Base-by-base conservation (phyloP, 1,284 basidiomycete genomes). In the Pascua guehoae region DNA sequence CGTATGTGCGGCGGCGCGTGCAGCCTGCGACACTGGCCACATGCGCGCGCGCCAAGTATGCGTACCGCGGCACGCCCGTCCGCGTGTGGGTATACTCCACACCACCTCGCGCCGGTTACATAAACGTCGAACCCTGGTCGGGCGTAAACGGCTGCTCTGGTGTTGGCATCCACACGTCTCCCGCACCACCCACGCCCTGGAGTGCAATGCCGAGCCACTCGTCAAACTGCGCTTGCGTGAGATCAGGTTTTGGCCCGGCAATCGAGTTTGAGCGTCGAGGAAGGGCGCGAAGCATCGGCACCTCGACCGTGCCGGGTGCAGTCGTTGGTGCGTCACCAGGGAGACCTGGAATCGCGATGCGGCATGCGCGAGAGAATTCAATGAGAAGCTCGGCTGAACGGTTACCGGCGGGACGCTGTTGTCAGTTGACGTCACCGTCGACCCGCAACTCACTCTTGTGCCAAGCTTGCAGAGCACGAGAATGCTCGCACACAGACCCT, bases 251-350 rank as follows among this genome's bases (percentile, higher is more conserved):
- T 17, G 39, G 41, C 15, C 41, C 49, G 11, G 41, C 45, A 15
- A 32, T 42, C 12, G 47, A 40, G 15, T 59, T 57, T 9, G 54
- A 36, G 37, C 58, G 52, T 15, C 67, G 59, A 11, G 66, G 66
- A 37, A 70, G 53, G 1, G 65, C 60, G 12, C 64, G 63, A 17
- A 70, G 61, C 66, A 70, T 68, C 0, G 68, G 68, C n/a, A 70
- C 66, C 32, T 68, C 66, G 53, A 68, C 63, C 8, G 54, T 51
- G 41, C 51, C 53, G 15, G 41, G 36, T 17, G 51, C 44, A 10
- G 49, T 18, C 48, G 50, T 56, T 45, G 24, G 43, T n/a, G 41
- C 55, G 42, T 51, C 54, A 12, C 51, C 54, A 15, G 62, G 58
- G 10, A 60, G 46, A 9, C 56, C 62, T 8, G 58, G 58, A 37